These are phyloP conservation scores for Pisolithus thermaeus DNA, from an alignment of 1,284 basidiomycete genomes.

Conservation along the genomic window DNA sequence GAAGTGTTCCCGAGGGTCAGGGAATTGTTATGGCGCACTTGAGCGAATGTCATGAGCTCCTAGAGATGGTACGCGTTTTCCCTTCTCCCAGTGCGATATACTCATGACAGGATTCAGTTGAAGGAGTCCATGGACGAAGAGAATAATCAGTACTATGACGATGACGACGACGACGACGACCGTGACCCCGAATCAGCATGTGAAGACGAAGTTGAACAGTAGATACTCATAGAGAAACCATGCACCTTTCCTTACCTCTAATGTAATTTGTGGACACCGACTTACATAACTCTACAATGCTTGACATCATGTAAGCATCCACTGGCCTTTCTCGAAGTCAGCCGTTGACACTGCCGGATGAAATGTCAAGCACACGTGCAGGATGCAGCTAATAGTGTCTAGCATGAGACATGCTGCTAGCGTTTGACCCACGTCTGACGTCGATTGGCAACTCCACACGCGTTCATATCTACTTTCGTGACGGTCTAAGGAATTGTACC, in stretches of 20 bases:
- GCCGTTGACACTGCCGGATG: no score
- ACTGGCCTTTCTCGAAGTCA: no score
- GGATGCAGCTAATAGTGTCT: no score
- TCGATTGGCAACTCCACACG: no score
- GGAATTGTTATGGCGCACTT: slow-evolving; percentile 95
- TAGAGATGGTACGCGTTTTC: slow-evolving; percentile 71
- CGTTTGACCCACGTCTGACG: no score
- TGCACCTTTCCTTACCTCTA: slow-evolving; percentile 2
- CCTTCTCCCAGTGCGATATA: background rate
- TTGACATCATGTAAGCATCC: no score
- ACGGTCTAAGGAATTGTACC: background rate
- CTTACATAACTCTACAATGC: no score
- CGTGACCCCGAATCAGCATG: slow-evolving; percentile 10
- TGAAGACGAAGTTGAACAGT: slow-evolving; percentile 1
- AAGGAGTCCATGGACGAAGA: slow-evolving; percentile 75
- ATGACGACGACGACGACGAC: slow-evolving; percentile 30
- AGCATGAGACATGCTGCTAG: no score
- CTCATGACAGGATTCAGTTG: slow-evolving; percentile 37
- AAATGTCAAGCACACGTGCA: no score
- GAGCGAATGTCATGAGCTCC: slow-evolving; percentile 92
- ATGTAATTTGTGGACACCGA: background rate
- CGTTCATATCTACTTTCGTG: no score
- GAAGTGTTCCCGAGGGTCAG: slow-evolving; percentile 90
- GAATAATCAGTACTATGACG: slow-evolving; percentile 48
- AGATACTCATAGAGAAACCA: background rate